Percentiles rank a stretch among this genome's conserved stretches.
Evolutionary conservation across 1,284 basidiomycete species (phyloP).

Genomic region (Cutaneotrichosporon curvatum): DNA sequence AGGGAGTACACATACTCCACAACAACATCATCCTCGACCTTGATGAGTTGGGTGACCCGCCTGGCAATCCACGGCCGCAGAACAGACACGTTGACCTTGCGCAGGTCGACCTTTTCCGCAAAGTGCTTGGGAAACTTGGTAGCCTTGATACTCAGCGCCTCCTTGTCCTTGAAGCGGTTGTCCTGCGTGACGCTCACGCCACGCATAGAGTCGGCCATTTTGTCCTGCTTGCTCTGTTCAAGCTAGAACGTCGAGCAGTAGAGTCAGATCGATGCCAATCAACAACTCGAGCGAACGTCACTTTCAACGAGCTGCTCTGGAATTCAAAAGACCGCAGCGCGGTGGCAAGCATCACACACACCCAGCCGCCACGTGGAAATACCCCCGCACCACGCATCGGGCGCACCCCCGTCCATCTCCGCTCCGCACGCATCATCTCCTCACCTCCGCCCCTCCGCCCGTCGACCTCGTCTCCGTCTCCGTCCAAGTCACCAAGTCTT

Average conservation of each 20-base stretch:
- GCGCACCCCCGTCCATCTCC: not conserved
- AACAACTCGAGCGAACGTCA: too few species aligned
- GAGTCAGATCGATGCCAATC: too few species aligned
- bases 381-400: not conserved
- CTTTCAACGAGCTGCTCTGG: too few species aligned
- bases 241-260: not conserved
- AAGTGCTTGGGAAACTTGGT: constrained; percentile 89
- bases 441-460: too few species aligned
- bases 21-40: constrained; percentile 94
- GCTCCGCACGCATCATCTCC: not conserved
- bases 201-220: constrained; percentile 18
- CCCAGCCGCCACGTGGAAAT: not conserved
- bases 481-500: constrained; percentile 1
- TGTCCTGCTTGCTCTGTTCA: not conserved
- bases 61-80: constrained; percentile 91
- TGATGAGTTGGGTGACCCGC: constrained; percentile 79
- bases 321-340: too few species aligned
- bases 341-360: too few species aligned
- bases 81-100: constrained; percentile 69
- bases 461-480: not conserved
- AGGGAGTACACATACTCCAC: constrained; percentile 92
- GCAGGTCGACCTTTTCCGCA: constrained; percentile 88
- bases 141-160: constrained; percentile 73
- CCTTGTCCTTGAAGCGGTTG: constrained; percentile 86
- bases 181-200: constrained; percentile 38